A percentile compares a stretch with the other conserved stretches of the same genome.
Conservation (phyloP, 768 basidiomycete species). For the Guyanaporus albipodus region DNA sequence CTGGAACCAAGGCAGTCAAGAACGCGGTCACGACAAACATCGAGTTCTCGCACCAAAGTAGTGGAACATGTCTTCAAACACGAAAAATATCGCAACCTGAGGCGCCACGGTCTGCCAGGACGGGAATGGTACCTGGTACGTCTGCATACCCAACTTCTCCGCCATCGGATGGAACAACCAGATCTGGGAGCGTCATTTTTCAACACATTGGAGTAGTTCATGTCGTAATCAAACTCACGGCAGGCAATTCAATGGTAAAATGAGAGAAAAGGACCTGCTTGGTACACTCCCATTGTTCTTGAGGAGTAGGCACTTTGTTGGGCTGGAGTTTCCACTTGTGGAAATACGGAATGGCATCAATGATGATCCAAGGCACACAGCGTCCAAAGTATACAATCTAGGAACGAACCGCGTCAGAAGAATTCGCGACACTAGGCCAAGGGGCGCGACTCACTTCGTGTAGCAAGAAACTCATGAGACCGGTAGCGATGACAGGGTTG, state of each 20-base stretch:
- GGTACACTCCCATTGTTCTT: slow-evolving; percentile 94
- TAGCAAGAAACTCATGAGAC: slow-evolving; percentile 85
- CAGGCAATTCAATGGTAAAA: slow-evolving; percentile 91
- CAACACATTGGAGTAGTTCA: neutral
- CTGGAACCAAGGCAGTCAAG: slow-evolving; percentile 36
- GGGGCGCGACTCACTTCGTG: slow-evolving; percentile 70
- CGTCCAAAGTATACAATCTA: slow-evolving; percentile 97
- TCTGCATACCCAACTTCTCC: slow-evolving; percentile 82
- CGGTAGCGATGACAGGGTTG: slow-evolving; percentile 90
- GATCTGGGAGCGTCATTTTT: slow-evolving; percentile 49
- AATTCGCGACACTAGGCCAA: neutral
- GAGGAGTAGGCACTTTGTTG: slow-evolving; percentile 69
- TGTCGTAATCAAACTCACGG: slow-evolving; percentile 44
- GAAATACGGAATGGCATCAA: slow-evolving; percentile 94
- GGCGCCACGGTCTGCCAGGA: slow-evolving; percentile 60
- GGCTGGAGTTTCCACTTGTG: slow-evolving; percentile 91
- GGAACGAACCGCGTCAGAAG: neutral
- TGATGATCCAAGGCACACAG: slow-evolving; percentile 90
- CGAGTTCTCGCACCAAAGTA: slow-evolving; percentile 58
- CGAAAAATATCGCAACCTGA: slow-evolving; percentile 85
- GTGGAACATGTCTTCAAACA: slow-evolving; percentile 96
- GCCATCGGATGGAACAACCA: slow-evolving; percentile 91
- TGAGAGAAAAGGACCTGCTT: slow-evolving; percentile 92
- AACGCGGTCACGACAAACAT: neutral
- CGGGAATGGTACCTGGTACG: slow-evolving; percentile 92